Conservation (phyloP, 371 early-diverging fungal genomes). For the Apophysomyces variabilis region DNA sequence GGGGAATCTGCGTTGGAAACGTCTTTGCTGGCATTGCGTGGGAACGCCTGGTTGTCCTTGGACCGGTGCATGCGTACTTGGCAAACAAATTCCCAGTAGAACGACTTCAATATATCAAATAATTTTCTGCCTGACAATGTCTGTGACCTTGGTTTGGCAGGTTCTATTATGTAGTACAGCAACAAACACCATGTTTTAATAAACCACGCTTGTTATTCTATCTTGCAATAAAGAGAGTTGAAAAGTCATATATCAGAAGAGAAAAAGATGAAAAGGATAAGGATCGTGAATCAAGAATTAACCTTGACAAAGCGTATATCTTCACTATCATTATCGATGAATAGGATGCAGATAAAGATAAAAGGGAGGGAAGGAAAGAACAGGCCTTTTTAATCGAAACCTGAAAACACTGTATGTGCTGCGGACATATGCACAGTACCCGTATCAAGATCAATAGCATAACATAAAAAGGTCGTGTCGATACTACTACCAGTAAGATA, state of each 20-base stretch:
- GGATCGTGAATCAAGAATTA: no score
- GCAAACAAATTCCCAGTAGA: constrained; percentile 18
- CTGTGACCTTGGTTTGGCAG: not conserved
- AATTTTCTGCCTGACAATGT: not conserved
- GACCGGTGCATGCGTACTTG: constrained; percentile 39
- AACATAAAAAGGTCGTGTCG: constrained; percentile 81
- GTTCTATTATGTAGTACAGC: no score
- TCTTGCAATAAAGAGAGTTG: no score
- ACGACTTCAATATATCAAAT: constrained; percentile 6
- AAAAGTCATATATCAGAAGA: no score
- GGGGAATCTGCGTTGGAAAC: constrained; percentile 52
- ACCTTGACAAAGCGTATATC: no score
- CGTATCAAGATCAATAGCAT: constrained; percentile 79
- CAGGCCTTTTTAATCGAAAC: constrained; percentile 24
- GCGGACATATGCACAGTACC: constrained; percentile 64
- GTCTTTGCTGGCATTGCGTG: constrained; percentile 39
- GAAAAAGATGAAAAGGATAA: no score
- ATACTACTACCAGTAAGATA: constrained; percentile 52
- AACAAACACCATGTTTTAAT: no score
- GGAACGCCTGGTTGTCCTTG: constrained; percentile 57
- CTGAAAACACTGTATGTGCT: constrained; percentile 55
- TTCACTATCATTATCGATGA: not conserved
- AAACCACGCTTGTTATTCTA: no score
- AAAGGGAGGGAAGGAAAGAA: not conserved
- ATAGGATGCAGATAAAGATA: constrained; percentile 3